phyloP scores from a whole-genome alignment of 805 yeast genomes.

The Candida ulmi region DNA sequence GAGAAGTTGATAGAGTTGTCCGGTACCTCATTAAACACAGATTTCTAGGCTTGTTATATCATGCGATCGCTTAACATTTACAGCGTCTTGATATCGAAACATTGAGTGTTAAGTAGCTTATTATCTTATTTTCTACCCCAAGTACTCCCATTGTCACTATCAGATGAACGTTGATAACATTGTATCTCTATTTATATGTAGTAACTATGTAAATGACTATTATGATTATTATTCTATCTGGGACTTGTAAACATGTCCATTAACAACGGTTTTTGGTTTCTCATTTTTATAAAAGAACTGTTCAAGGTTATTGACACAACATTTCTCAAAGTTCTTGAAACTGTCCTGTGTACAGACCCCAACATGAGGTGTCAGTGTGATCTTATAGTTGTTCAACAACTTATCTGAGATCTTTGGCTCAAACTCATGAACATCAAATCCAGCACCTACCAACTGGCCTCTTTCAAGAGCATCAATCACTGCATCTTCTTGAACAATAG shows the following conservation, averaged over 20 bases:
- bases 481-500: slow-evolving; percentile 34
- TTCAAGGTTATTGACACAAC: slow-evolving; percentile 31
- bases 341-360: slow-evolving; percentile 32
- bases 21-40: too few species aligned
- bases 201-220: too few species aligned
- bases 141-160: too few species aligned
- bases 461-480: slow-evolving; percentile 33
- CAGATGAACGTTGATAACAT: too few species aligned
- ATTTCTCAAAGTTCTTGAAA: slow-evolving; percentile 31
- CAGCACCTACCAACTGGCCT: slow-evolving; percentile 37
- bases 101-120: too few species aligned
- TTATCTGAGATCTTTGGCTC: slow-evolving; percentile 33
- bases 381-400: slow-evolving; percentile 28
- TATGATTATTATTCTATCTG: too few species aligned
- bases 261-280: slow-evolving; percentile 26
- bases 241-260: slow-evolving; percentile 12
- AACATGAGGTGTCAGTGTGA: slow-evolving; percentile 32
- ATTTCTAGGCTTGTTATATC: too few species aligned
- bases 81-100: too few species aligned
- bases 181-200: too few species aligned
- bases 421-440: slow-evolving; percentile 38
- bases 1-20: too few species aligned
- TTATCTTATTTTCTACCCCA: too few species aligned
- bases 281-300: slow-evolving; percentile 30
- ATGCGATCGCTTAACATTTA: too few species aligned